Percentiles rank a stretch among this genome's conserved stretches.
phyloP scores from a whole-genome alignment of 352 stramenopile genomes.

The Blastocystis sp. region DNA sequence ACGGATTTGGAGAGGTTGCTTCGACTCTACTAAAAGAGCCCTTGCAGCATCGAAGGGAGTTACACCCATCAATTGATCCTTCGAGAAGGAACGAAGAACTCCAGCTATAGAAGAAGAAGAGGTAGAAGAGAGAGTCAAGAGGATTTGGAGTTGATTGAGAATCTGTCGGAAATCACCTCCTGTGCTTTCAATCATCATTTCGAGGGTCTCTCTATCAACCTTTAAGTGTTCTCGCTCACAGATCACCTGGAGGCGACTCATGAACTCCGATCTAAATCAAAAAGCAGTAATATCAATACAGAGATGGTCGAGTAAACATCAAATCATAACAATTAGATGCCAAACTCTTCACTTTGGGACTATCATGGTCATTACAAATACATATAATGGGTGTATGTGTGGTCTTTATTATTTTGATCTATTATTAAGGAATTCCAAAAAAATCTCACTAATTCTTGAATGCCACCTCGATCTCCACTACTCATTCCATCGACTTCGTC shows the following conservation, averaged over 20 bases:
- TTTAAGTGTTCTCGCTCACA: slow-evolving; percentile 13
- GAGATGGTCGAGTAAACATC: slow-evolving; percentile 78
- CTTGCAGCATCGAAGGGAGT: slow-evolving; percentile 89
- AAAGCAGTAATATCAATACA: background rate
- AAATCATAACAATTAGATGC: slow-evolving; percentile 96
- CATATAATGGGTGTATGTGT: slow-evolving; percentile 97
- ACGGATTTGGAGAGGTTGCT: slow-evolving; percentile 74
- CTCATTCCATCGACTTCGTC: slow-evolving; percentile 99
- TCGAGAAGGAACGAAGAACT: background rate
- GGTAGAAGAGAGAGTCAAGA: background rate
- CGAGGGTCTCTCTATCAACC: slow-evolving; percentile 87
- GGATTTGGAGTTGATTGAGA: slow-evolving; percentile 69
- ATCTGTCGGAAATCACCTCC: slow-evolving; percentile 87
- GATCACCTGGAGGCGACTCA: background rate
- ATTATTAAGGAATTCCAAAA: background rate
- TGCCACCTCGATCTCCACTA: slow-evolving; percentile 89
- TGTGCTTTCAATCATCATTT: slow-evolving; percentile 84
- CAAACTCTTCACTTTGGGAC: slow-evolving; percentile 87
- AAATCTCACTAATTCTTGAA: slow-evolving; percentile 81
- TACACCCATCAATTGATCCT: slow-evolving; percentile 79
- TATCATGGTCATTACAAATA: slow-evolving; percentile 98
- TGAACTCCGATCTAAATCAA: slow-evolving; percentile 74
- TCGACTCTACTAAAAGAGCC: slow-evolving; percentile 73
- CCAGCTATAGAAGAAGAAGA: background rate
- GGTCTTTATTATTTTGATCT: slow-evolving; percentile 97